Conservation (phyloP, 2,329 filamentous ascomycete genomes). For the Basipetospora chlamydospora region DNA sequence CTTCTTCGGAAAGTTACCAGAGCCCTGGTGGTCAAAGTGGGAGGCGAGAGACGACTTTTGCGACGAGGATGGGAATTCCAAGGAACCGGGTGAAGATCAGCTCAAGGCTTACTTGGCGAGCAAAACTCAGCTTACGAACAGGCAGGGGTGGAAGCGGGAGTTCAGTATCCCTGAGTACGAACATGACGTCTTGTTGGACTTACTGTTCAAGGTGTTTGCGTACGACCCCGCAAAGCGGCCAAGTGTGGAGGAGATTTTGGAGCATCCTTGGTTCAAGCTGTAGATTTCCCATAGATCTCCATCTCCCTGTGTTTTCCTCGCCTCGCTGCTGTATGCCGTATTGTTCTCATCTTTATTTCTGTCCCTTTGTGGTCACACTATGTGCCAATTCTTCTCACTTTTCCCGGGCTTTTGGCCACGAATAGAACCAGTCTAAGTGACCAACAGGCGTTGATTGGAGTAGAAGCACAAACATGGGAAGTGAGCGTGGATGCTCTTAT, state of each 20-base stretch:
- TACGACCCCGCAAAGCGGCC: constrained; percentile 12
- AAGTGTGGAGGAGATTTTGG: constrained; percentile 7
- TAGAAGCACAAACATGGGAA: too few species aligned
- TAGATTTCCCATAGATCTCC: not conserved
- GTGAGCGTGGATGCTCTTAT: too few species aligned
- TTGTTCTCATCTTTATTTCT: too few species aligned
- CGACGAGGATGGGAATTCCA: too few species aligned
- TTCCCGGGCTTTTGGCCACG: too few species aligned
- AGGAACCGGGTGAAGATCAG: constrained; percentile 10
- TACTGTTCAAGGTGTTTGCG: not conserved
- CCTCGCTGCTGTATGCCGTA: too few species aligned
- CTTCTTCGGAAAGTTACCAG: constrained; percentile 17
- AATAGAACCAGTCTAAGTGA: too few species aligned
- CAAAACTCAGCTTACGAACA: not conserved
- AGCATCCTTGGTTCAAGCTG: constrained; percentile 13
- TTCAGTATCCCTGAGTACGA: not conserved
- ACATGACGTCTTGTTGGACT: not conserved
- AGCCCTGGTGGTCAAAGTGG: constrained; percentile 18
- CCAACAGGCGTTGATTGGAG: too few species aligned
- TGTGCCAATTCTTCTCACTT: too few species aligned
- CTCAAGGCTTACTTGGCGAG: constrained; percentile 2
- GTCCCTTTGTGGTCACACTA: too few species aligned
- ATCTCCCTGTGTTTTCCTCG: too few species aligned
- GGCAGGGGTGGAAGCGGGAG: not conserved
- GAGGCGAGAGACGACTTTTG: constrained; percentile 8